Percentiles rank a stretch among this genome's conserved stretches.
Evolutionary conservation across 2,329 filamentous ascomycete species (phyloP).

Genomic region (Aspergillus floridensis): DNA sequence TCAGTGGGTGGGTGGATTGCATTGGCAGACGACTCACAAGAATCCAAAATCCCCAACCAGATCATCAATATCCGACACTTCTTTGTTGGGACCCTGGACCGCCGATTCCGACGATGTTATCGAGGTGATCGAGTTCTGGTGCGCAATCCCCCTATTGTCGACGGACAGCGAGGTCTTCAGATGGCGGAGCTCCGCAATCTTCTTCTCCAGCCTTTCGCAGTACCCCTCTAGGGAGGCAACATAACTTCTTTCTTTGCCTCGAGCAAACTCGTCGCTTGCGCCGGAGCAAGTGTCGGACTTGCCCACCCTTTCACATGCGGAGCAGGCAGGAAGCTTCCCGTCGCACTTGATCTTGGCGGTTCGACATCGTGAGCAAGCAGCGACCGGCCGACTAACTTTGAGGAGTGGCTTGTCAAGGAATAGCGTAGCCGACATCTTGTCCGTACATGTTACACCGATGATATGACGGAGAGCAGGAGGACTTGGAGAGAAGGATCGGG

Average conservation of each 20-base stretch:
- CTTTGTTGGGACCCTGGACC: conserved; percentile 52
- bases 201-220: conserved; percentile 81
- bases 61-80: conserved; percentile 85
- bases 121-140: conserved; percentile 39
- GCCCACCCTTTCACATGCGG: conserved; percentile 88
- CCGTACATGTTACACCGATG: conserved; percentile 18
- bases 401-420: conserved; percentile 42
- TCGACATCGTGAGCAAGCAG: conserved; percentile 78
- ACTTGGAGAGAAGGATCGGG: not conserved
- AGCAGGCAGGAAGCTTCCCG: conserved; percentile 91
- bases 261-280: conserved; percentile 91
- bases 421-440: conserved; percentile 33
- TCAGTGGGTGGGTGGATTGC: not conserved
- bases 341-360: conserved; percentile 97
- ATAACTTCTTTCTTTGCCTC: conserved; percentile 95
- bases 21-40: conserved; percentile 55
- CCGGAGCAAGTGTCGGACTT: conserved; percentile 85
- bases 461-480: not conserved
- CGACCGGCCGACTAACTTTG: conserved; percentile 71
- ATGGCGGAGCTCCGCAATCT: conserved; percentile 53
- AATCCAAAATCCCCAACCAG: conserved; percentile 92
- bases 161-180: conserved; percentile 30
- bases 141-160: conserved; percentile 27
- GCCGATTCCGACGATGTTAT: conserved; percentile 27
- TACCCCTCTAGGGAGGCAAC: conserved; percentile 91